These are phyloP conservation scores for Wickerhamomyces mucosus DNA, from an alignment of 805 yeast species.

Conservation along the genomic window DNA sequence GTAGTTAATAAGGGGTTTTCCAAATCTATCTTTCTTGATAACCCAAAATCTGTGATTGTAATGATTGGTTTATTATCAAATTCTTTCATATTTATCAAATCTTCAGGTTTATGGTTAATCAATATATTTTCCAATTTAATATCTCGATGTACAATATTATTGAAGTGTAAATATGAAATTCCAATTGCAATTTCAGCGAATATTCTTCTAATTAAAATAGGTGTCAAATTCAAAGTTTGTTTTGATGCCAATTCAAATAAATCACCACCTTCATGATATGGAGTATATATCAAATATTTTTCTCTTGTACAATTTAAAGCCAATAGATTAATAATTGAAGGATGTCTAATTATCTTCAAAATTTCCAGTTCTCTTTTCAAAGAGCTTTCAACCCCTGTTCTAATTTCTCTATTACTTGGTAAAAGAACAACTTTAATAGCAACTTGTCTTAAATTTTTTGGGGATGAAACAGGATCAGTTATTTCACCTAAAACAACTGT, in stretches of 20 bases:
- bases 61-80: constrained; percentile 29
- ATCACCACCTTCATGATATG: constrained; percentile 82
- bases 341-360: constrained; percentile 48
- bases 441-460: constrained; percentile 23
- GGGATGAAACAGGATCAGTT: constrained; percentile 10
- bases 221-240: constrained; percentile 32
- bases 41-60: constrained; percentile 80
- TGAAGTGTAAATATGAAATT: constrained; percentile 58
- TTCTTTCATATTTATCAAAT: constrained; percentile 14
- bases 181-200: constrained; percentile 67
- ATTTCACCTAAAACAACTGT: constrained; percentile 43
- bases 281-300: constrained; percentile 46
- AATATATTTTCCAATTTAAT: constrained; percentile 81
- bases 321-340: constrained; percentile 55
- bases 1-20: constrained; percentile 63
- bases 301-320: constrained; percentile 30
- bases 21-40: constrained; percentile 60
- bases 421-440: constrained; percentile 63
- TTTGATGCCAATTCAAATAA: constrained; percentile 52
- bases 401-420: constrained; percentile 31
- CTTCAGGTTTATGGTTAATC: constrained; percentile 30
- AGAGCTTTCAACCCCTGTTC: constrained; percentile 49
- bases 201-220: constrained; percentile 46
- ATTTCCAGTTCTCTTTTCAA: constrained; percentile 68
- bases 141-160: constrained; percentile 78